A percentile compares a stretch with the other conserved stretches of the same genome.
phyloP scores from a whole-genome alignment of 768 basidiomycete genomes.

The Erythrobasidium yunnanense region DNA sequence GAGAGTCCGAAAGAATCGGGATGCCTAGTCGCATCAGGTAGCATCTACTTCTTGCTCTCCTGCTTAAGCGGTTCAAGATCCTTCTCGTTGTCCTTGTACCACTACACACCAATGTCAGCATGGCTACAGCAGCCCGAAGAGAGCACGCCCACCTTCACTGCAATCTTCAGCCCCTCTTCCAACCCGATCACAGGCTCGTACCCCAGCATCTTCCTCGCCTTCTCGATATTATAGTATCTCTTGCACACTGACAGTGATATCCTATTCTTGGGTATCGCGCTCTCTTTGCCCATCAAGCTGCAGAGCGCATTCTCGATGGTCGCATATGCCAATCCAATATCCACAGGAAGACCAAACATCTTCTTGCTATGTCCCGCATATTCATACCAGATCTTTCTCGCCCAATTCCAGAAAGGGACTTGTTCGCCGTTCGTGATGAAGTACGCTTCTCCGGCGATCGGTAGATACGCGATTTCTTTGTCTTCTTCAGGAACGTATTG shows the following conservation, averaged over 20 bases:
- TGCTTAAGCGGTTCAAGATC: conserved; percentile 11
- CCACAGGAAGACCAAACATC: conserved; percentile 28
- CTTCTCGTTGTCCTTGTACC: conserved; percentile 21
- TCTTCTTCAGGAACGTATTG: neutral
- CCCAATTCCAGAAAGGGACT: conserved; percentile 89
- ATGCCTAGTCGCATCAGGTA: too few species aligned
- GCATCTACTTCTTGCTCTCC: neutral
- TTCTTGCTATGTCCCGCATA: conserved; percentile 45
- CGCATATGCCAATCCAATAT: conserved; percentile 51
- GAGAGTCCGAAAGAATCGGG: too few species aligned
- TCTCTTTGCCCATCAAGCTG: conserved; percentile 63
- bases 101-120: neutral
- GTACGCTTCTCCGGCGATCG: conserved; percentile 84
- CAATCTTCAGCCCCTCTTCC: conserved; percentile 71
- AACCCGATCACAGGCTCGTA: conserved; percentile 85
- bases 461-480: conserved; percentile 40
- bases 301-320: conserved; percentile 61
- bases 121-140: neutral
- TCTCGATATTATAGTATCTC: conserved; percentile 89
- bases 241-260: conserved; percentile 67
- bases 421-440: conserved; percentile 98
- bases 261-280: conserved; percentile 73
- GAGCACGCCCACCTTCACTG: conserved; percentile 45
- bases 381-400: conserved; percentile 63
- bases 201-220: conserved; percentile 71